Evolutionary conservation across 768 basidiomycete genomes (phyloP), one percentile per base, ranked within the genome.

Genomic region (Tulasnella sp.): DNA sequence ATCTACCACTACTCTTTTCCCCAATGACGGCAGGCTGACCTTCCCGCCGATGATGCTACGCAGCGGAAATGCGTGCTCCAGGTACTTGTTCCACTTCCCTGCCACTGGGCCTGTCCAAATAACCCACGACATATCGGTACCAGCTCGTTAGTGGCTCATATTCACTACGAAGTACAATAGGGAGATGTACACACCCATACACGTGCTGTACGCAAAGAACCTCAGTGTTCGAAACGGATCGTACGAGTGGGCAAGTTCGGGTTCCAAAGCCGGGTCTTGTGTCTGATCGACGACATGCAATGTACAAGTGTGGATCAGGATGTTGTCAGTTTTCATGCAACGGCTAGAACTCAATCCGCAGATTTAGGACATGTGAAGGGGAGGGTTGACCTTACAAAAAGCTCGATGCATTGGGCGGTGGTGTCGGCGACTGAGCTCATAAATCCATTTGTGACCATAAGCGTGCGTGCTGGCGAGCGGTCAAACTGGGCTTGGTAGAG

Each of bases 51-150:
- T 5, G 10, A 69, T 65, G 42, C 71, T 66, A 29, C 83, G 78
- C 31, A 93, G 75, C 44, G 92, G 92, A 66, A 93, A 92, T 62
- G 75, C 75, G 61, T 71, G 73, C 68, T 94, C 92, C 9, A 96
- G 80, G 61, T 89, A 78, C 44, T 76, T 68, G 73, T 92, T 90
- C 92, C 92, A 96, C 30, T 85, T 78, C n/a, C 91, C 90, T 64
- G 90, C 76, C 46, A 89, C 63, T 46, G 90, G 90, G 62, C 85
- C 88, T 88, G 34, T 64, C 21, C 50, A n/a, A 53, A 53, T 25
- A 21, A 24, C 11, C 24, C 25, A n/a, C 17, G 12, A 50, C 29
- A 24, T 17, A 8, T 43, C 12, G 12, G 27, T 59, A 7, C 17
- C 10, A 31, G 10, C 31, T 38, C 15, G 25, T 11, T 53, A 10